These are phyloP conservation scores for Colletotrichum musicola DNA, from an alignment of 2,329 filamentous ascomycete species.

Conservation along the genomic window DNA sequence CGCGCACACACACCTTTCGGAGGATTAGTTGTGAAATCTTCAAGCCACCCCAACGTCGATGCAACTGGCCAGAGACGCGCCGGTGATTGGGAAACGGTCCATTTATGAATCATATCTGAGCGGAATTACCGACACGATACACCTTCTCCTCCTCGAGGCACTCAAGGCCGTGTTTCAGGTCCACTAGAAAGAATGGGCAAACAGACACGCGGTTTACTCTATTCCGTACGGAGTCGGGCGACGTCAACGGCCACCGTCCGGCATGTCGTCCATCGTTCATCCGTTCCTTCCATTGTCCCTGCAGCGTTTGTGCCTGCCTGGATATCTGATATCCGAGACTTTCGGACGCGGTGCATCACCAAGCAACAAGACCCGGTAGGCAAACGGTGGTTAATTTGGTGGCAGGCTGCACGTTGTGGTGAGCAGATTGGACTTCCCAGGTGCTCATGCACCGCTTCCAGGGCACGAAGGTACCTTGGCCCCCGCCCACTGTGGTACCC, in stretches of 20 bases:
- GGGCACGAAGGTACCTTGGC: neutral
- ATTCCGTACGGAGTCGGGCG: neutral
- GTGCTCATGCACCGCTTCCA: constrained; percentile 10
- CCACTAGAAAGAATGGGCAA: constrained; percentile 34
- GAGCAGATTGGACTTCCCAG: constrained; percentile 3
- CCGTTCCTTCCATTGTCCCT: neutral
- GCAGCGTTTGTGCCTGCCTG: neutral
- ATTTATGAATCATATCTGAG: constrained; percentile 7
- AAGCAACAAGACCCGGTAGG: neutral
- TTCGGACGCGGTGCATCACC: neutral
- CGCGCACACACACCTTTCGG: neutral
- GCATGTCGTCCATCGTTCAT: neutral
- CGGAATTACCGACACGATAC: constrained; percentile 29
- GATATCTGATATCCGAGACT: neutral
- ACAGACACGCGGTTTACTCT: neutral
- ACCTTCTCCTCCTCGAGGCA: constrained; percentile 5
- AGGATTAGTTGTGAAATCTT: neutral
- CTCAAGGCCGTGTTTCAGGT: constrained; percentile 17
- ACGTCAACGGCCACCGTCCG: neutral
- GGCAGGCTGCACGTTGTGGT: constrained; percentile 14
- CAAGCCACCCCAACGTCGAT: neutral
- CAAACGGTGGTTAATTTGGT: constrained; percentile 28
- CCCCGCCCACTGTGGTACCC: neutral
- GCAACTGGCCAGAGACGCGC: neutral
- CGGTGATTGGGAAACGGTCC: neutral